Evolutionary conservation across 805 yeast genomes (phyloP).

Genomic region (Candida vaughaniae): DNA sequence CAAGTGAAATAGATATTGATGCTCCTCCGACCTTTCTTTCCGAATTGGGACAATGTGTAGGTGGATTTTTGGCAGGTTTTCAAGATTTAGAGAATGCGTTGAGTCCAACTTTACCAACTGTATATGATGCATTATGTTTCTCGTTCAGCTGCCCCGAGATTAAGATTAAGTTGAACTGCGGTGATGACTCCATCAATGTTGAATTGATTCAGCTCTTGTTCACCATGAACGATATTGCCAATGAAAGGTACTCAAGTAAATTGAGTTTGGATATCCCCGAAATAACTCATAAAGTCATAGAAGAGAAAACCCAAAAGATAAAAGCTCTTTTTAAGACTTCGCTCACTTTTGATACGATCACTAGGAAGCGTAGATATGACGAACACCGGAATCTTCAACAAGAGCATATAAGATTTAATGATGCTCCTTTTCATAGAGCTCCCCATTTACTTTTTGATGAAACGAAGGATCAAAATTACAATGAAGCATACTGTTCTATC

Average conservation of each 20-base stretch:
- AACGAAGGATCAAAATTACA: conserved; percentile 47
- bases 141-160: conserved; percentile 54
- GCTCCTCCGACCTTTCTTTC: conserved; percentile 48
- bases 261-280: conserved; percentile 50
- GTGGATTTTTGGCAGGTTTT: conserved; percentile 60
- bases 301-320: conserved; percentile 11
- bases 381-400: conserved; percentile 56
- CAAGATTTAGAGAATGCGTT: conserved; percentile 76
- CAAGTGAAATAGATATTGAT: conserved; percentile 57
- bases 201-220: conserved; percentile 29
- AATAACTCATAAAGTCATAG: conserved; percentile 33
- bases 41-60: conserved; percentile 40
- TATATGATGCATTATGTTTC: conserved; percentile 70
- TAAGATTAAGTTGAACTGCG: conserved; percentile 32
- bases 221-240: conserved; percentile 68
- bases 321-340: conserved; percentile 55
- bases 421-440: conserved; percentile 79
- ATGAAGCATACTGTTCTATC: conserved; percentile 50
- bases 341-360: conserved; percentile 57
- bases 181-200: conserved; percentile 11
- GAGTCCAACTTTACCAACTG: conserved; percentile 49
- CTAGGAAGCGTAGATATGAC: conserved; percentile 47
- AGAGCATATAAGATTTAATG: conserved; percentile 64
- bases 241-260: conserved; percentile 58
- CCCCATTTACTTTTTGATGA: conserved; percentile 65